A percentile compares a stretch with the other conserved stretches of the same genome.
phyloP scores from a whole-genome alignment of 148 eudicot genomes.

The Polygonum maritimum region DNA sequence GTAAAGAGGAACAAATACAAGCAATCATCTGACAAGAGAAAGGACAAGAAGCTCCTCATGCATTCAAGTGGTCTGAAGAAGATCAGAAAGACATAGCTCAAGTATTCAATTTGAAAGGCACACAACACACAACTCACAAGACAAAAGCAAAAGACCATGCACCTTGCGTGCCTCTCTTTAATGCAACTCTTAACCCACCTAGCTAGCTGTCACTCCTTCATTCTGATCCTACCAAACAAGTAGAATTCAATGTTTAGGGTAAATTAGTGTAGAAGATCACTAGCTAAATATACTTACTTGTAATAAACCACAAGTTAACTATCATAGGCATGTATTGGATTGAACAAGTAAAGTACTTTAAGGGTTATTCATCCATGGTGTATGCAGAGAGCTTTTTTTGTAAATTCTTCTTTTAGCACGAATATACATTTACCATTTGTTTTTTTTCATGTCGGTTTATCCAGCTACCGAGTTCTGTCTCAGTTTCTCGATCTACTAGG shows the following conservation, averaged over 20 bases:
- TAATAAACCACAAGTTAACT: too few species aligned
- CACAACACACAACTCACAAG: not conserved
- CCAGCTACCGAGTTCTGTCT: too few species aligned
- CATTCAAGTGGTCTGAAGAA: not conserved
- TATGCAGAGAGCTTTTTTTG: not conserved
- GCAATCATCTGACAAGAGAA: not conserved
- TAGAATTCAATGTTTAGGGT: too few species aligned
- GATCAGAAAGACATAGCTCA: not conserved
- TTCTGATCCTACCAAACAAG: too few species aligned
- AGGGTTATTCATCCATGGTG: too few species aligned
- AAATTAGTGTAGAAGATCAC: too few species aligned
- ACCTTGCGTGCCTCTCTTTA: slow-evolving; percentile 1
- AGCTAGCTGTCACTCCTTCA: not conserved
- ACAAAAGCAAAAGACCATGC: not conserved
- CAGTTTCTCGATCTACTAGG: too few species aligned
- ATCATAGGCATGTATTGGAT: too few species aligned
- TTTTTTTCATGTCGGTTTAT: too few species aligned
- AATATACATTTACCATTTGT: not conserved
- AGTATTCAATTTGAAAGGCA: slow-evolving; percentile 1
- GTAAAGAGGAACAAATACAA: not conserved
- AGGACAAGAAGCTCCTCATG: not conserved
- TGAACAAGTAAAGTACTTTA: too few species aligned
- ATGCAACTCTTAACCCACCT: not conserved
- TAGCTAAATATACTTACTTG: too few species aligned
- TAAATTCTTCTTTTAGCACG: not conserved